phyloP scores from a whole-genome alignment of 805 yeast genomes.

The Suhomyces sp. region DNA sequence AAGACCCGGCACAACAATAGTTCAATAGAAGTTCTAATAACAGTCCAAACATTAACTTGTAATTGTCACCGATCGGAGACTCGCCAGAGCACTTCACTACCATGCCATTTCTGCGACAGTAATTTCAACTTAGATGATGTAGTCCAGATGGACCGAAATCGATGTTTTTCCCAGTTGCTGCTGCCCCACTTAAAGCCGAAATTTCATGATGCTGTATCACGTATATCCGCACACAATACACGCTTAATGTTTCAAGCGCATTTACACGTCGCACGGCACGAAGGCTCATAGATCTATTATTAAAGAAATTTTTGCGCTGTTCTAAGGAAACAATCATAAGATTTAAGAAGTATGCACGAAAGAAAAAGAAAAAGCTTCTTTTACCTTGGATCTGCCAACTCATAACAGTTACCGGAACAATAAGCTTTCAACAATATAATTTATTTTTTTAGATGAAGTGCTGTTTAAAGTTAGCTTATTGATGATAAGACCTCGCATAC shows the following conservation, averaged over 20 bases:
- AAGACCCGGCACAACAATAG: neutral
- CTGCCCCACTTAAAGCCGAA: neutral
- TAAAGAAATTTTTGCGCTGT: neutral
- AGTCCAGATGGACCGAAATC: neutral
- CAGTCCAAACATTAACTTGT: neutral
- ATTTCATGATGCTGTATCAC: neutral
- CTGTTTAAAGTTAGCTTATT: neutral
- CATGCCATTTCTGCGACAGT: neutral
- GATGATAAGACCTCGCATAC: neutral
- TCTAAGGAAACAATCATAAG: neutral
- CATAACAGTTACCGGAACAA: neutral
- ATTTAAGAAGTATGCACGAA: neutral
- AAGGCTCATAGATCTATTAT: neutral
- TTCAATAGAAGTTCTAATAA: neutral
- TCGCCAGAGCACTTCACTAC: neutral
- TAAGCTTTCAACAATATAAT: neutral
- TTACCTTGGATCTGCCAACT: neutral
- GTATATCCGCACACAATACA: slow-evolving; percentile 2
- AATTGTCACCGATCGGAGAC: neutral
- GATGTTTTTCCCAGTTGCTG: neutral
- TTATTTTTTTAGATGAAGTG: neutral
- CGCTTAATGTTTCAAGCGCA: neutral
- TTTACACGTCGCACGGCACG: neutral
- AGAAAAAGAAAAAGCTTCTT: neutral
- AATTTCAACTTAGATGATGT: neutral